A percentile compares a stretch with the other conserved stretches of the same genome.
Conservation (phyloP, 805 yeast genomes). For the Wickerhamia fluorescens region DNA sequence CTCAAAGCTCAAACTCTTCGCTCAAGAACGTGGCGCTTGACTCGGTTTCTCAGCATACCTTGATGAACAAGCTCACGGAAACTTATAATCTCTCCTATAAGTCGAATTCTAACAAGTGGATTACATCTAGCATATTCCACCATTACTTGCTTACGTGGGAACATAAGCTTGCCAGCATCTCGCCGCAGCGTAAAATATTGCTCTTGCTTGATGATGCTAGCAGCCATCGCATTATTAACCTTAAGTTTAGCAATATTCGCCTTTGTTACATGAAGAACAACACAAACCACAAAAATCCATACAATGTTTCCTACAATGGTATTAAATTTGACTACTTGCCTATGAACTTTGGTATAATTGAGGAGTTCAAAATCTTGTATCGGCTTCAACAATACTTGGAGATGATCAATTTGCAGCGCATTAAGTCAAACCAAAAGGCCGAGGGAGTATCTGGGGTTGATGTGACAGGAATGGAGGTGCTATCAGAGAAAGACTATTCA, state of each 20-base stretch:
- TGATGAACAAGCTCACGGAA: too few relatives aligned
- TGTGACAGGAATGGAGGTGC: conserved; percentile 16
- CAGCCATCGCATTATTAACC: conserved; percentile 47
- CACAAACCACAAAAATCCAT: conserved; percentile 30
- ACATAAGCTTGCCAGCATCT: conserved; percentile 43
- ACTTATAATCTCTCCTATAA: conserved; percentile 43
- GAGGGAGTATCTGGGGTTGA: not conserved
- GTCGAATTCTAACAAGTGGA: conserved; percentile 55
- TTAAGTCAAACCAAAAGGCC: conserved; percentile 8
- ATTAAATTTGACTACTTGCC: conserved; percentile 50
- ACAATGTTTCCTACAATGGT: conserved; percentile 31
- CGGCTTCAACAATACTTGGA: conserved; percentile 51
- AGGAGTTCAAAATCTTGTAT: conserved; percentile 53
- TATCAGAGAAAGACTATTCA: conserved; percentile 35
- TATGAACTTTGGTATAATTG: conserved; percentile 56
- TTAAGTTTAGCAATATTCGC: conserved; percentile 29
- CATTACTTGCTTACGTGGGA: conserved; percentile 56
- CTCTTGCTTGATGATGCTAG: conserved; percentile 56
- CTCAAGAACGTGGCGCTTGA: conserved; percentile 12
- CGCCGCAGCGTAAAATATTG: conserved; percentile 42
- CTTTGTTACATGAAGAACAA: conserved; percentile 33
- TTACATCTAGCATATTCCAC: conserved; percentile 55
- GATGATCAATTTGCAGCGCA: conserved; percentile 30
- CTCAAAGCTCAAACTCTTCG: conserved; percentile 17
- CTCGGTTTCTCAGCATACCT: conserved; percentile 8